These are phyloP conservation scores for Phaseolus lunatus DNA, from an alignment of 306 rosid species.

Conservation along the genomic window DNA sequence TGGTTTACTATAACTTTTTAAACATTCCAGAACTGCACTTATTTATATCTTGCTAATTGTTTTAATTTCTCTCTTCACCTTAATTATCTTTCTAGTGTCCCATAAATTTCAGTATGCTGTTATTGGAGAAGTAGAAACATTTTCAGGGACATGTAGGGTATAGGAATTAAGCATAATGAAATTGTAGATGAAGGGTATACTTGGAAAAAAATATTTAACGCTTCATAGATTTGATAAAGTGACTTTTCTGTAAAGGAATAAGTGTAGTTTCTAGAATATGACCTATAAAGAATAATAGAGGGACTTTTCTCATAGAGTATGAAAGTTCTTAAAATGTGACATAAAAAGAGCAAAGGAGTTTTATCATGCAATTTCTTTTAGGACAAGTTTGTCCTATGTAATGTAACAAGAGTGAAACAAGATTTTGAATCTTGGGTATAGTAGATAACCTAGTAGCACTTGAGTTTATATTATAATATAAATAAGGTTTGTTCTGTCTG, in stretches of 20 bases:
- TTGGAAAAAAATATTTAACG: too few species aligned
- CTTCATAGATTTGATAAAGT: too few species aligned
- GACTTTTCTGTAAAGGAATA: too few species aligned
- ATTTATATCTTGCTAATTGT: neutral
- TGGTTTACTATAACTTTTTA: constrained; percentile 23
- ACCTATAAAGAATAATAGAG: neutral
- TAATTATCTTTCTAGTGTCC: too few species aligned
- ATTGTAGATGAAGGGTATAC: too few species aligned
- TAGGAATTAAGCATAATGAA: too few species aligned
- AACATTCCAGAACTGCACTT: neutral
- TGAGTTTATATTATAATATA: constrained; percentile 18
- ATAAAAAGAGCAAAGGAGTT: too few species aligned
- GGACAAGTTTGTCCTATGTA: neutral
- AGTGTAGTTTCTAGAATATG: neutral
- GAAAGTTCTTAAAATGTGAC: neutral
- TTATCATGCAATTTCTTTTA: neutral
- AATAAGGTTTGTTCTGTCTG: constrained; percentile 16
- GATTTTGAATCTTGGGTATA: constrained; percentile 31
- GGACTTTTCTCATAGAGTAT: neutral
- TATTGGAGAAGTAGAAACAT: too few species aligned
- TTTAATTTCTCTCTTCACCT: neutral
- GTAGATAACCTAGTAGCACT: constrained; percentile 5
- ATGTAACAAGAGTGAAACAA: constrained; percentile 24
- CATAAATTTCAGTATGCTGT: too few species aligned
- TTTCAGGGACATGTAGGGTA: too few species aligned